These are phyloP conservation scores for Saccharomycopsis oosterbeekiorum DNA, from an alignment of 805 yeast genomes.

Conservation along the genomic window DNA sequence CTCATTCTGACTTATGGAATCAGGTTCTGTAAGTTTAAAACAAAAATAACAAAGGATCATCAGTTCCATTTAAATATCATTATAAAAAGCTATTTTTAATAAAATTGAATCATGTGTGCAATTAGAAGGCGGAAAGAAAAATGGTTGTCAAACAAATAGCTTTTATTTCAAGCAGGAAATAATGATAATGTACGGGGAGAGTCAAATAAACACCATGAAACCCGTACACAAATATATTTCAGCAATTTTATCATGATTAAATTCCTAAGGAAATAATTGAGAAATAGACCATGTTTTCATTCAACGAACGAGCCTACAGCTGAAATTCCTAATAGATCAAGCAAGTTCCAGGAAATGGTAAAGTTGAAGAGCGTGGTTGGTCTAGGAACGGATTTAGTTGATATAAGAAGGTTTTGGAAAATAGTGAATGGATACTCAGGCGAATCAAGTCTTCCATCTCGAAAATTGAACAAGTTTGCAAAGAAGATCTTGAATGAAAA, in stretches of 20 bases:
- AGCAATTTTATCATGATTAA: no score
- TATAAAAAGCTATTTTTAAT: background rate
- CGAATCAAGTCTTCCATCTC: constrained; percentile 2
- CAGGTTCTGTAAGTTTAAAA: background rate
- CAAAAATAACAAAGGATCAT: background rate
- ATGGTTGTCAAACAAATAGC: background rate
- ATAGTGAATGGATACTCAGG: constrained; percentile 5
- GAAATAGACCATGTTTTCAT: background rate
- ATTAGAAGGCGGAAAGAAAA: background rate
- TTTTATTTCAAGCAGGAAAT: background rate
- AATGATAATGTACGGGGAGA: no score
- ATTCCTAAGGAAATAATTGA: background rate
- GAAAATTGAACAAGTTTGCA: constrained; percentile 8
- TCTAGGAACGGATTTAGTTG: constrained; percentile 13
- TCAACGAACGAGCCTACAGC: background rate
- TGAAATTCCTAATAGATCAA: no score
- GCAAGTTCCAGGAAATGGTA: background rate
- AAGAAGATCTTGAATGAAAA: constrained; percentile 6
- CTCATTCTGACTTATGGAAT: background rate
- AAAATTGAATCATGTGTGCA: background rate
- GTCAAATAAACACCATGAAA: no score
- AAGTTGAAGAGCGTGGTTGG: constrained; percentile 6
- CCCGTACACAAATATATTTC: no score
- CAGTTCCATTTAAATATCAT: background rate
- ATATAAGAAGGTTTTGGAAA: constrained; percentile 5